phyloP scores from a whole-genome alignment of 1,284 basidiomycete genomes.

The Cryptococcus sp. region DNA sequence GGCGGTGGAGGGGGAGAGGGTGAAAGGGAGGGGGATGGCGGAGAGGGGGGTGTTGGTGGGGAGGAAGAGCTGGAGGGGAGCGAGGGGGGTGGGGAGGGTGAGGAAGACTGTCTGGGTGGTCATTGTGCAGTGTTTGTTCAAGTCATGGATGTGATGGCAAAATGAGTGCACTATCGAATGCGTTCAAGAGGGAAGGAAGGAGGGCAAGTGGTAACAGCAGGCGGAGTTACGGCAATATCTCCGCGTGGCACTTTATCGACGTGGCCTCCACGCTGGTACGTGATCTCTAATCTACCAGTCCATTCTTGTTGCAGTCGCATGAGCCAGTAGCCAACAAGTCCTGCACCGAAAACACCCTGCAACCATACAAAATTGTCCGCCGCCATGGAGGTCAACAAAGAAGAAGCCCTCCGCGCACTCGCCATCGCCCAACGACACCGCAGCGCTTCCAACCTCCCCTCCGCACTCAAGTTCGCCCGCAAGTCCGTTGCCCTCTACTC shows the following conservation, averaged over 20 bases:
- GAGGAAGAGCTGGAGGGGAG: conserved; percentile 20
- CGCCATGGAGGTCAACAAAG: conserved; percentile 81
- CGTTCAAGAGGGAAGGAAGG: not conserved
- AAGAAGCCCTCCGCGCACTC: conserved; percentile 79
- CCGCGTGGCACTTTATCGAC: not conserved
- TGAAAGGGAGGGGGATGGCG: conserved; percentile 14
- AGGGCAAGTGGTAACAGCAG: conserved; percentile 1
- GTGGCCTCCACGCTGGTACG: not conserved
- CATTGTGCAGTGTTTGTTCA: conserved; percentile 12
- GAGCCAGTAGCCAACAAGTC: not conserved
- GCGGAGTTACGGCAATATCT: conserved; percentile 2
- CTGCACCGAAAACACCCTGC: not conserved
- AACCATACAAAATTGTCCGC: not conserved
- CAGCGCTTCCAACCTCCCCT: conserved; percentile 65
- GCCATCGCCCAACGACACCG: conserved; percentile 71
- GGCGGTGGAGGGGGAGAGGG: conserved; percentile 6
- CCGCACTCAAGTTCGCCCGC: conserved; percentile 83
- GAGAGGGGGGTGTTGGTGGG: conserved; percentile 20
- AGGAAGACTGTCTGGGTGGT: conserved; percentile 37
- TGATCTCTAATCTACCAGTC: not conserved
- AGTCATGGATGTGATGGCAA: not conserved
- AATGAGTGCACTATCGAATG: not conserved
- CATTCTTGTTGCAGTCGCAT: not conserved
- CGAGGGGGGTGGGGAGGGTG: conserved; percentile 38
- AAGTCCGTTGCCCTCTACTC: conserved; percentile 83